Conservation (phyloP, 192 early-diverging fungal genomes). For the Coemansia sp. region DNA sequence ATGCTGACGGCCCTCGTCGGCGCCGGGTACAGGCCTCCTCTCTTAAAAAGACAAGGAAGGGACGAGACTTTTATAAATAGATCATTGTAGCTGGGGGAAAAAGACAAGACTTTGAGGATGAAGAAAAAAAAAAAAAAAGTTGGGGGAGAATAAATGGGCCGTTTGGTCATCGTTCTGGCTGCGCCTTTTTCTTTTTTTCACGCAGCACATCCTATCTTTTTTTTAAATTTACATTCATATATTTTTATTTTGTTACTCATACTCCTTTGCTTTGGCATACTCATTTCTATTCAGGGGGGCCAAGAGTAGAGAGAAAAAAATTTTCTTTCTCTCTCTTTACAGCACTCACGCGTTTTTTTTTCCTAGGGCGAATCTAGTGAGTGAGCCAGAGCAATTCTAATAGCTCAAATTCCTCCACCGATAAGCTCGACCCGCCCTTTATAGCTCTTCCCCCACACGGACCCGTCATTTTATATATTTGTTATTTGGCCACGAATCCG, state of each 20-base stretch:
- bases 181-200: constrained; percentile 34
- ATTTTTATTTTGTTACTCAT: background rate
- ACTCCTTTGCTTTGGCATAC: background rate
- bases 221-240: background rate
- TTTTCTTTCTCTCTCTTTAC: background rate
- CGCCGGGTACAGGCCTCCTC: background rate
- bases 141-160: constrained; percentile 4
- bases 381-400: background rate
- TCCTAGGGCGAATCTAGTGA: background rate
- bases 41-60: background rate
- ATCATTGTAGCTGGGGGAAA: background rate
- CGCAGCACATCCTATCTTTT: constrained; percentile 8
- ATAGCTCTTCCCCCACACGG: background rate
- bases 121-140: background rate
- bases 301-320: background rate
- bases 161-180: constrained; percentile 17
- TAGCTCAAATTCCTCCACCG: background rate
- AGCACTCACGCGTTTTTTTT: background rate
- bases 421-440: constrained; percentile 3
- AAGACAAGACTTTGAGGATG: background rate
- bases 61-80: background rate
- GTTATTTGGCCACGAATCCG: background rate
- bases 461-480: background rate
- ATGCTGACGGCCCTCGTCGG: constrained; percentile 4
- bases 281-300: background rate